Percentiles rank a stretch among this genome's conserved stretches.
Conservation (phyloP, 148 eudicot species). For the Fallopia convolvulus region DNA sequence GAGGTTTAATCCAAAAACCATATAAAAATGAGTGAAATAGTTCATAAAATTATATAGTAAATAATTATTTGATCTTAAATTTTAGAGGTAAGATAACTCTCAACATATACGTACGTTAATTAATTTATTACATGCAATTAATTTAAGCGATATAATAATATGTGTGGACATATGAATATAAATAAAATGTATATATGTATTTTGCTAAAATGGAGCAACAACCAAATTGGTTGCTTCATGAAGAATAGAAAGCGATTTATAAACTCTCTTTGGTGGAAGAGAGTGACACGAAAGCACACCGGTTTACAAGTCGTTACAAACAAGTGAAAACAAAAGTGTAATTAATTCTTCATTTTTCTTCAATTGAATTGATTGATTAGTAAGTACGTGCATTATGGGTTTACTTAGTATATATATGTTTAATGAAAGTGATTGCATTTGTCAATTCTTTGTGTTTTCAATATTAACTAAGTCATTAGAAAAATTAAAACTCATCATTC, state of each 20-base stretch:
- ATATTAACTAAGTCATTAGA: too few species aligned
- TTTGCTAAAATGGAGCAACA: background rate
- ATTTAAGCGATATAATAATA: background rate
- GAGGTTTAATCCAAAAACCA: too few species aligned
- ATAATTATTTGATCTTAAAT: too few species aligned
- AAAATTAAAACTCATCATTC: background rate
- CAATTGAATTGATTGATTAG: background rate
- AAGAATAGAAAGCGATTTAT: constrained; percentile 12
- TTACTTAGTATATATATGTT: background rate
- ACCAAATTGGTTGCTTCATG: background rate
- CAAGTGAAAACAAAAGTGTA: background rate
- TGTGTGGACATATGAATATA: background rate
- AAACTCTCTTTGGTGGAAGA: constrained; percentile 10
- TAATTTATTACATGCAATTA: background rate
- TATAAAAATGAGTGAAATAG: too few species aligned
- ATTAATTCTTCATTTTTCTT: background rate
- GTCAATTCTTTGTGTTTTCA: background rate
- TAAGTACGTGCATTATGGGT: background rate
- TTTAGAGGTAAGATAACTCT: too few species aligned
- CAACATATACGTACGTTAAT: too few species aligned
- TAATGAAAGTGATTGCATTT: background rate
- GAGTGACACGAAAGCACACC: constrained; percentile 2
- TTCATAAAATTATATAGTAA: too few species aligned
- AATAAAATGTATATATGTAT: background rate
- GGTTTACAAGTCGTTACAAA: constrained; percentile 5